phyloP scores from a whole-genome alignment of 2,329 filamentous ascomycete species.

The Catunica adiposa region DNA sequence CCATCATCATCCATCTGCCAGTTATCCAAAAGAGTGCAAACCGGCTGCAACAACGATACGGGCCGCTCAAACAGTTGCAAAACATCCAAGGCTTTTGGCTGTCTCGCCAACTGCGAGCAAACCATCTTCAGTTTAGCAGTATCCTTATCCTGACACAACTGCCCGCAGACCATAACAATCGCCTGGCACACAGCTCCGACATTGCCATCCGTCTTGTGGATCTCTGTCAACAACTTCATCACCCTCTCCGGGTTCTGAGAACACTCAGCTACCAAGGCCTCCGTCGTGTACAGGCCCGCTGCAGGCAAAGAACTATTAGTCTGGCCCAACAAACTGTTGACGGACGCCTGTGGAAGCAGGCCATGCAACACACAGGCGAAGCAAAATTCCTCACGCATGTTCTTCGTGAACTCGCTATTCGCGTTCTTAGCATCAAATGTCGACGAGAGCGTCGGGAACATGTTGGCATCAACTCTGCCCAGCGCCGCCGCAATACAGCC shows the following conservation, averaged over 20 bases:
- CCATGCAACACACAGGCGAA: conserved; percentile 81
- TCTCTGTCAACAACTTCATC: conserved; percentile 59
- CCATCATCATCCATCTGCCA: conserved; percentile 66
- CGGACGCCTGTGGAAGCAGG: conserved; percentile 61
- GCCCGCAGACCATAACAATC: conserved; percentile 52
- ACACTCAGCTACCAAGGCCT: conserved; percentile 63
- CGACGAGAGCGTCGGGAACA: conserved; percentile 45
- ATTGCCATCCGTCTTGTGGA: conserved; percentile 85
- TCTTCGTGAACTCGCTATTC: conserved; percentile 41
- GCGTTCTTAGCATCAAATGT: conserved; percentile 39
- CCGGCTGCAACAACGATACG: conserved; percentile 49
- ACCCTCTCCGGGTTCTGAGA: conserved; percentile 58
- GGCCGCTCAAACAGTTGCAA: conserved; percentile 60
- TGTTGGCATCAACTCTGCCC: conserved; percentile 63
- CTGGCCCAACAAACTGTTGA: conserved; percentile 68
- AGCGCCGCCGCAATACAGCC: conserved; percentile 57
- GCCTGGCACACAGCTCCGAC: conserved; percentile 72
- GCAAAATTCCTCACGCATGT: conserved; percentile 56
- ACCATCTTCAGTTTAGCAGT: conserved; percentile 65
- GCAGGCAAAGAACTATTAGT: conserved; percentile 64
- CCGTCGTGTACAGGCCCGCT: conserved; percentile 59
- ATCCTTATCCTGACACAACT: conserved; percentile 53
- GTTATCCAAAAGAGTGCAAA: conserved; percentile 59
- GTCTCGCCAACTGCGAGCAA: conserved; percentile 56
- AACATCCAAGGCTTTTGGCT: conserved; percentile 56